A percentile compares a stretch with the other conserved stretches of the same genome.
phyloP scores from a whole-genome alignment of 2,329 filamentous ascomycete species.

The Botryosphaeria dothidea region DNA sequence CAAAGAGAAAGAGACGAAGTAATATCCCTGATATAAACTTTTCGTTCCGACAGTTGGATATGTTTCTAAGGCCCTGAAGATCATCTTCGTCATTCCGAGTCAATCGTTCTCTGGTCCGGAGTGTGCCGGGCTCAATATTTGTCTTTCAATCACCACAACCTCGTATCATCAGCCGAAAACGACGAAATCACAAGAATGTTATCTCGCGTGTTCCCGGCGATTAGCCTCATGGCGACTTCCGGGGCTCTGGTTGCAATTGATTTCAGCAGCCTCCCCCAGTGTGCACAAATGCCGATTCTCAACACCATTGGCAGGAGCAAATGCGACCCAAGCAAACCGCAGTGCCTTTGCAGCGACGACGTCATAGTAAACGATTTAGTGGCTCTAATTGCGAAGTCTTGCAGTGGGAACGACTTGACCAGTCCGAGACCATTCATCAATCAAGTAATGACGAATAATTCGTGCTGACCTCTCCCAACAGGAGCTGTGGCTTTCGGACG shows the following conservation, averaged over 20 bases:
- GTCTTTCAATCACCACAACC: background rate
- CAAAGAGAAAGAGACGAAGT: background rate
- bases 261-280: slow-evolving; percentile 12
- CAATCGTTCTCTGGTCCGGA: no score
- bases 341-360: slow-evolving; percentile 16
- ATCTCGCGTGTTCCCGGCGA: background rate
- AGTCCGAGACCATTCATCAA: background rate
- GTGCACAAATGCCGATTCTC: slow-evolving; percentile 14
- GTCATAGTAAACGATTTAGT: background rate
- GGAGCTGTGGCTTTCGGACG: background rate
- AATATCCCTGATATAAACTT: background rate
- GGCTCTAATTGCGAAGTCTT: background rate
- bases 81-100: no score
- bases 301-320: slow-evolving; percentile 11
- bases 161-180: background rate
- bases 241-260: background rate
- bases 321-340: slow-evolving; percentile 15
- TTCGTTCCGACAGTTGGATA: background rate
- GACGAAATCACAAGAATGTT: slow-evolving; percentile 10
- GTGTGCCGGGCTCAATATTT: background rate
- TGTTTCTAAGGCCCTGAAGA: no score
- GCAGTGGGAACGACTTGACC: background rate
- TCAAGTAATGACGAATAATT: background rate
- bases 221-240: background rate
- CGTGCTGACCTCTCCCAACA: background rate